These are phyloP conservation scores for Aspergillus haitiensis DNA, from an alignment of 495 filamentous ascomycete species.

Conservation along the genomic window DNA sequence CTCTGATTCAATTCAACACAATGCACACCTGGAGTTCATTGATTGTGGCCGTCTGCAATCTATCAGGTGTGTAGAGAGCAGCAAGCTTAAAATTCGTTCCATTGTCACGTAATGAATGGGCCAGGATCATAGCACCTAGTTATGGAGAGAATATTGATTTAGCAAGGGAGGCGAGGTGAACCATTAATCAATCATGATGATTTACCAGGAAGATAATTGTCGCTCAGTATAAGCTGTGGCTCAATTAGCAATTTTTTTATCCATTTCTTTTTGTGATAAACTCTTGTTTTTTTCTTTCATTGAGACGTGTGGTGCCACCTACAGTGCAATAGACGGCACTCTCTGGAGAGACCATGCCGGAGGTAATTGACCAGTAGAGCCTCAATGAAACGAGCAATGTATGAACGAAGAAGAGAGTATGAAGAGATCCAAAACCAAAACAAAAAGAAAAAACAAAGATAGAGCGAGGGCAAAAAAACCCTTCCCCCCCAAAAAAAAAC, in stretches of 20 bases:
- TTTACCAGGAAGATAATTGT: conserved; percentile 86
- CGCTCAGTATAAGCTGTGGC: conserved; percentile 79
- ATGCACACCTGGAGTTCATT: conserved; percentile 69
- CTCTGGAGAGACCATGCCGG: conserved; percentile 36
- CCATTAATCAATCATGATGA: conserved; percentile 5
- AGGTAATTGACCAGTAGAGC: conserved; percentile 7
- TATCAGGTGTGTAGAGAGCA: conserved; percentile 77
- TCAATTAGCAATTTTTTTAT: conserved; percentile 27
- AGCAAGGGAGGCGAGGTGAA: conserved; percentile 2
- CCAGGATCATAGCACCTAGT: conserved; percentile 86
- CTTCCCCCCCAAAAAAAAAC: conserved; percentile 1
- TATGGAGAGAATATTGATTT: background rate
- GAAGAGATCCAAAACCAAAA: too few relatives aligned
- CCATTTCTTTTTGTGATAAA: background rate
- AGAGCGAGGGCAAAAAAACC: conserved; percentile 2
- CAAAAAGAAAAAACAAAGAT: too few relatives aligned
- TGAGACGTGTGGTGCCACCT: conserved; percentile 17
- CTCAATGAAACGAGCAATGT: background rate
- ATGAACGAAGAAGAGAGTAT: too few relatives aligned
- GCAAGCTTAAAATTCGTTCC: conserved; percentile 84
- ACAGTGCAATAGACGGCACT: conserved; percentile 61
- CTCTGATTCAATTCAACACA: background rate
- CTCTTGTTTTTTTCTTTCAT: too few relatives aligned
- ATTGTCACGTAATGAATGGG: conserved; percentile 91
- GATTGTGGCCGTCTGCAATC: conserved; percentile 68